Evolutionary conservation across 2,329 filamentous ascomycete species (phyloP).

Genomic region (Alternaria metachromatica): DNA sequence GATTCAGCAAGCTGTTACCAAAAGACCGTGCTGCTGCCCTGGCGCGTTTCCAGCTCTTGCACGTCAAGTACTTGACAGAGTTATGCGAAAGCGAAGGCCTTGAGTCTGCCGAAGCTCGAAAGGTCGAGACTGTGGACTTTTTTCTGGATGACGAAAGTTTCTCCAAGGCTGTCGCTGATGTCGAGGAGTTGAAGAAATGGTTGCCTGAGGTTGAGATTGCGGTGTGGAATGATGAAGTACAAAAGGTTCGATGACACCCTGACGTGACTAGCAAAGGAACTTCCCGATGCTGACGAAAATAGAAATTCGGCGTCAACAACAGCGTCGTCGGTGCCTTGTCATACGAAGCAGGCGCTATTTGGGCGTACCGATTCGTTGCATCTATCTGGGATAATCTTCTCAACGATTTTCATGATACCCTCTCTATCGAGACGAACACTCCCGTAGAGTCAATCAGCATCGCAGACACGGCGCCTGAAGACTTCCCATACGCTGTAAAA

Average conservation of each 20-base stretch:
- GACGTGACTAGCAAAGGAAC: neutral
- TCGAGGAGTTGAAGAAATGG: neutral
- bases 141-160: conserved; percentile 11
- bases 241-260: neutral
- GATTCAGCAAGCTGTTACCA: conserved; percentile 6
- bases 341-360: conserved; percentile 38
- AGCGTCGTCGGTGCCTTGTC: conserved; percentile 29
- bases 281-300: neutral
- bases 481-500: conserved; percentile 42
- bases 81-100: conserved; percentile 13
- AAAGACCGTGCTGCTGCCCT: conserved; percentile 18
- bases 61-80: conserved; percentile 7
- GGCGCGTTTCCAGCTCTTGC: conserved; percentile 9
- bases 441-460: conserved; percentile 29
- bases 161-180: neutral
- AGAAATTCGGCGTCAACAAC: conserved; percentile 17
- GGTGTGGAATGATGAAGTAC: neutral
- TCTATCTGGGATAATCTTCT: conserved; percentile 16
- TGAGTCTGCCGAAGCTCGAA: conserved; percentile 10
- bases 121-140: conserved; percentile 17
- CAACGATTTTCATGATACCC: conserved; percentile 12
- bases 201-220: neutral
- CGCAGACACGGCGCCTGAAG: conserved; percentile 44
- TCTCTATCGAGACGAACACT: conserved; percentile 5
- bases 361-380: conserved; percentile 21